Evolutionary conservation across 2,329 filamentous ascomycete genomes (phyloP).

Genomic region (Helotiales sp.): DNA sequence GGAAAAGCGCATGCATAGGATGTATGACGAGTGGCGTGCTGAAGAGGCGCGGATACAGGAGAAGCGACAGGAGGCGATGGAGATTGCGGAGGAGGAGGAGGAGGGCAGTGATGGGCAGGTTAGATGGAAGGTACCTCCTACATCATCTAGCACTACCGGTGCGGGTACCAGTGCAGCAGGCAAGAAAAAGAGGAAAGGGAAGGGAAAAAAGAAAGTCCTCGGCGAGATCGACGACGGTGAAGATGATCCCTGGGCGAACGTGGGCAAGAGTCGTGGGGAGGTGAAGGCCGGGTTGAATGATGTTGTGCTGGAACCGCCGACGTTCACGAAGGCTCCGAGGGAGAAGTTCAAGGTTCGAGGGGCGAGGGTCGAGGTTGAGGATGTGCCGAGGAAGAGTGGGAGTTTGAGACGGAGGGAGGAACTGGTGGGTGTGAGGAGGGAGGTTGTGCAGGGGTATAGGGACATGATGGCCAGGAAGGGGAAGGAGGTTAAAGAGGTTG

Average conservation of each 20-base stretch:
- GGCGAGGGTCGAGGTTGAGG: constrained; percentile 68
- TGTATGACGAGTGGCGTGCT: constrained; percentile 78
- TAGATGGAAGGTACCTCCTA: constrained; percentile 66
- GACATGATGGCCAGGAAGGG: constrained; percentile 63
- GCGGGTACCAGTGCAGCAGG: constrained; percentile 39
- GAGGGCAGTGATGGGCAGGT: constrained; percentile 45
- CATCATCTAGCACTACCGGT: constrained; percentile 46
- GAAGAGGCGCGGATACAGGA: constrained; percentile 60
- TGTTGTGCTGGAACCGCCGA: constrained; percentile 43
- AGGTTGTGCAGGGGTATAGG: constrained; percentile 76
- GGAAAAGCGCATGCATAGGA: constrained; percentile 80
- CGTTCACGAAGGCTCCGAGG: constrained; percentile 40
- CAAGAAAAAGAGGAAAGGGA: constrained; percentile 37
- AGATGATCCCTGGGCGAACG: constrained; percentile 43
- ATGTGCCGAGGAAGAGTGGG: constrained; percentile 71
- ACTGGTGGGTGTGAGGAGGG: constrained; percentile 68
- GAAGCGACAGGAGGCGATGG: constrained; percentile 36
- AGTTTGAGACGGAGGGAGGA: constrained; percentile 76
- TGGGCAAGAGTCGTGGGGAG: constrained; percentile 40
- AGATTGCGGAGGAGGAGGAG: constrained; percentile 42
- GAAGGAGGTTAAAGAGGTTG: not conserved
- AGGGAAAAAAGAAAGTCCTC: constrained; percentile 45
- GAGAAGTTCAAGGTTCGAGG: constrained; percentile 55
- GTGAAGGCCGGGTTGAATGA: constrained; percentile 45
- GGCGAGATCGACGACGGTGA: constrained; percentile 47